Conservation (phyloP, 202 grass and related monocot genomes). For the Cymbopogon flexuosus region DNA sequence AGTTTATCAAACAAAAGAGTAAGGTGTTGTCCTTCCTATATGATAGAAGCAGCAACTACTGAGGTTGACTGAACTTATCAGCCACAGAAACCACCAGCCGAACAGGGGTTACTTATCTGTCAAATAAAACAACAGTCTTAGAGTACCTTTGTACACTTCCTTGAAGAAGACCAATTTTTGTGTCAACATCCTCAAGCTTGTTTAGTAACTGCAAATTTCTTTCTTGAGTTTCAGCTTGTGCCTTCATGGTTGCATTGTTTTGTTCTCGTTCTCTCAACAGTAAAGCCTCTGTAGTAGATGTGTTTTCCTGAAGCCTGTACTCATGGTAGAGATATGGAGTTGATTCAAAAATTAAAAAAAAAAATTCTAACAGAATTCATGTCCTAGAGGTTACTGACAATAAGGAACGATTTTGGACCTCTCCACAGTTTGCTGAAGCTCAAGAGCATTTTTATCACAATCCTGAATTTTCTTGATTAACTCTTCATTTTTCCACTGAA, state of each 20-base stretch:
- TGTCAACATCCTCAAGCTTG: slow-evolving; percentile 61
- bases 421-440: slow-evolving; percentile 49
- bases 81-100: too few species aligned
- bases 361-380: slow-evolving; percentile 8
- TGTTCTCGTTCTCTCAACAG: slow-evolving; percentile 52
- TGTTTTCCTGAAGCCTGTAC: slow-evolving; percentile 71
- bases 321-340: slow-evolving; percentile 29
- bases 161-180: slow-evolving; percentile 62
- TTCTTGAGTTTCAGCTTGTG: slow-evolving; percentile 61
- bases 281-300: slow-evolving; percentile 57
- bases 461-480: slow-evolving; percentile 53
- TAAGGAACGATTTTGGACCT: slow-evolving; percentile 43
- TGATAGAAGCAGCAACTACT: not conserved
- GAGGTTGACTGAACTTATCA: not conserved
- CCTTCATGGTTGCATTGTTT: slow-evolving; percentile 51
- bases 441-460: slow-evolving; percentile 51
- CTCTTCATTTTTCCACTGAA: slow-evolving; percentile 53
- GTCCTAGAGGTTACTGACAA: slow-evolving; percentile 14
- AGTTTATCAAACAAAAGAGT: not conserved
- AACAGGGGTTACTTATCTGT: not conserved
- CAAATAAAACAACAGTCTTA: not conserved
- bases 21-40: not conserved
- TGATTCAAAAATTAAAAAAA: slow-evolving; percentile 2
- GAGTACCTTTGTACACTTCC: slow-evolving; percentile 50
- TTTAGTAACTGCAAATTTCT: slow-evolving; percentile 47